Percentiles rank a stretch among this genome's conserved stretches.
These are phyloP conservation scores for Exophiala sp. DNA, from an alignment of 2,329 filamentous ascomycete genomes.

Conservation along the genomic window DNA sequence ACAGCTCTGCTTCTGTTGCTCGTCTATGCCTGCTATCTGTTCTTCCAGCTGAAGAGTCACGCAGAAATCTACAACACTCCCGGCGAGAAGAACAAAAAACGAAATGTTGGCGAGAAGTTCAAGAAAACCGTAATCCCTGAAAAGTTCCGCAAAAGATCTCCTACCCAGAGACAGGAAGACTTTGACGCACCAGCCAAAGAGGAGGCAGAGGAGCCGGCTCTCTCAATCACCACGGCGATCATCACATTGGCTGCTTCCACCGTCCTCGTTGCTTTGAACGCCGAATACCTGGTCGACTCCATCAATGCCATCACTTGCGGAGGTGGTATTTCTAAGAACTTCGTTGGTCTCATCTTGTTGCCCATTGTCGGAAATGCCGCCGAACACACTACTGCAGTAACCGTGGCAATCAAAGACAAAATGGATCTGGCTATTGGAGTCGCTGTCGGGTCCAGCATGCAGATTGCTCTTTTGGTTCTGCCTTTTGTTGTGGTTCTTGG, in stretches of 20 bases:
- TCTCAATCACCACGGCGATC: slow-evolving; percentile 69
- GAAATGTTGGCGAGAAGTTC: slow-evolving; percentile 27
- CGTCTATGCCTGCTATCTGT: slow-evolving; percentile 78
- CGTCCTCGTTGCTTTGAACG: slow-evolving; percentile 74
- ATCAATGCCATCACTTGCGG: slow-evolving; percentile 54
- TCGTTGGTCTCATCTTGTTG: slow-evolving; percentile 61
- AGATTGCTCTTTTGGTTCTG: slow-evolving; percentile 61
- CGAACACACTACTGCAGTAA: slow-evolving; percentile 63
- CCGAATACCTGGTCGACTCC: slow-evolving; percentile 60
- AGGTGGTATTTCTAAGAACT: slow-evolving; percentile 54
- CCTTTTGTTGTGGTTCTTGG: slow-evolving; percentile 60
- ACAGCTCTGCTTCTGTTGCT: slow-evolving; percentile 75
- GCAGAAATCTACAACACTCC: slow-evolving; percentile 73
- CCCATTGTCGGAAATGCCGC: slow-evolving; percentile 66
- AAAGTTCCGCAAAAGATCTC: slow-evolving; percentile 20
- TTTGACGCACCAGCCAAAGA: slow-evolving; percentile 50
- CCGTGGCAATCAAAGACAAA: slow-evolving; percentile 62
- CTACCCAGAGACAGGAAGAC: not conserved
- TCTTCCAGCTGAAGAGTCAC: slow-evolving; percentile 90
- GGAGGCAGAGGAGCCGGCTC: slow-evolving; percentile 69
- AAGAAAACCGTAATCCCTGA: slow-evolving; percentile 28
- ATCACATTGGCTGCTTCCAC: slow-evolving; percentile 69
- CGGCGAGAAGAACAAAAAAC: slow-evolving; percentile 70
- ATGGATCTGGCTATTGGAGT: slow-evolving; percentile 67
- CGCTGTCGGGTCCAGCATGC: slow-evolving; percentile 63